Evolutionary conservation across 2,329 filamentous ascomycete genomes (phyloP).

Genomic region (Ilyonectria mors-panacis): DNA sequence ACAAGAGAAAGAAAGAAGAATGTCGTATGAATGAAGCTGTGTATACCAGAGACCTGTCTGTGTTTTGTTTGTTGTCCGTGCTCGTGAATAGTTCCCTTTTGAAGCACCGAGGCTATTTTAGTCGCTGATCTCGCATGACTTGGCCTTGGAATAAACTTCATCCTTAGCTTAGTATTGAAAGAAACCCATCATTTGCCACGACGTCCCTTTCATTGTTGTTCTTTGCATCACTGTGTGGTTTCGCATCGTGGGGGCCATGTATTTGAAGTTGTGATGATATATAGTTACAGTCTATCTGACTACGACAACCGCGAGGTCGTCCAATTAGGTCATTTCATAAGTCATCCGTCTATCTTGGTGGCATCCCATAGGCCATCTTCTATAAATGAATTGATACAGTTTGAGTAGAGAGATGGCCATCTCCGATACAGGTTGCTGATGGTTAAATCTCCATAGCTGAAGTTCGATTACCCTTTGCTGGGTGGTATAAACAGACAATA

Average conservation of each 20-base stretch:
- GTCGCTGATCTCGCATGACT: background rate
- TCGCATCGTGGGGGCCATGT: background rate
- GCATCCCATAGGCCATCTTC: background rate
- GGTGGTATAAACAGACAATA: background rate
- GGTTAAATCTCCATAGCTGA: background rate
- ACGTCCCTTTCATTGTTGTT: background rate
- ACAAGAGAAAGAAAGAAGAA: constrained; percentile 42
- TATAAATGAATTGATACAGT: constrained; percentile 11
- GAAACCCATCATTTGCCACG: background rate
- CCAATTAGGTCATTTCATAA: constrained; percentile 22
- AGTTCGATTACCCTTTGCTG: constrained; percentile 1
- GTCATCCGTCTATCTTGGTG: constrained; percentile 22
- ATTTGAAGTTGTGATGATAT: constrained; percentile 8
- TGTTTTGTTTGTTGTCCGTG: background rate
- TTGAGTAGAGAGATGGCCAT: background rate
- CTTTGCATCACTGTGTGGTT: constrained; percentile 11
- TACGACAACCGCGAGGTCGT: constrained; percentile 9
- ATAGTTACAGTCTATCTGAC: constrained; percentile 19
- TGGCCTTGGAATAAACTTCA: too few species aligned
- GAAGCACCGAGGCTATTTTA: background rate
- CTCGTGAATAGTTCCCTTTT: background rate
- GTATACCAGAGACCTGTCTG: background rate
- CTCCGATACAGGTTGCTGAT: background rate
- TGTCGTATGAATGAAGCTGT: constrained; percentile 38
- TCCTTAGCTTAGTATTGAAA: background rate